phyloP scores from a whole-genome alignment of 345 rosid species.

The Salix exigua region DNA sequence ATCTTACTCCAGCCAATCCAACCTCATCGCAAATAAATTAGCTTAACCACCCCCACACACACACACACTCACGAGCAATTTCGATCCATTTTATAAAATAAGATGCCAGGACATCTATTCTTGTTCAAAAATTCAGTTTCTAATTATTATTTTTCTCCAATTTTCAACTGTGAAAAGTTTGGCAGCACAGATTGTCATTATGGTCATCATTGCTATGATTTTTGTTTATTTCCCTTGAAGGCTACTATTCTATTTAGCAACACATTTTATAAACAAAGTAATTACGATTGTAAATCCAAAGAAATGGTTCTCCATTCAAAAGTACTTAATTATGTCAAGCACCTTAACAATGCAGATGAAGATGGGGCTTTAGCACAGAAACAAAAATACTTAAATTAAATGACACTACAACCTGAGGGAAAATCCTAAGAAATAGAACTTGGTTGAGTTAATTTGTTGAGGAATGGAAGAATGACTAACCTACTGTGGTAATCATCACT shows the following conservation, averaged over 20 bases:
- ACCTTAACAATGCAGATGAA: neutral
- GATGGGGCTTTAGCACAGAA: neutral
- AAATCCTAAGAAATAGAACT: neutral
- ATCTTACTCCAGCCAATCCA: neutral
- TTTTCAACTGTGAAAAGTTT: neutral
- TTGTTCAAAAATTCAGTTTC: neutral
- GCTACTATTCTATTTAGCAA: neutral
- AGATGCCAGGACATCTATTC: neutral
- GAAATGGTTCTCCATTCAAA: neutral
- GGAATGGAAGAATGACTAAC: slow-evolving; percentile 7
- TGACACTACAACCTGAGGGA: neutral
- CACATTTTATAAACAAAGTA: neutral
- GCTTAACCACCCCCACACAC: no score
- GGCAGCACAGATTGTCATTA: neutral
- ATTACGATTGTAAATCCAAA: neutral
- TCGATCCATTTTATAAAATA: neutral
- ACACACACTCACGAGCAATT: no score
- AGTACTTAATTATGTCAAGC: neutral
- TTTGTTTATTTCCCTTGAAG: neutral
- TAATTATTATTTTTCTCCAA: neutral
- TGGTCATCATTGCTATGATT: neutral
- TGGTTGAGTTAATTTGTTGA: neutral
- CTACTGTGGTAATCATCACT: slow-evolving; percentile 16
- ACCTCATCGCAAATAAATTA: neutral
- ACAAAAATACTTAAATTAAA: neutral